phyloP scores from a whole-genome alignment of 192 early-diverging fungal genomes.

The Backusella morwellensis region DNA sequence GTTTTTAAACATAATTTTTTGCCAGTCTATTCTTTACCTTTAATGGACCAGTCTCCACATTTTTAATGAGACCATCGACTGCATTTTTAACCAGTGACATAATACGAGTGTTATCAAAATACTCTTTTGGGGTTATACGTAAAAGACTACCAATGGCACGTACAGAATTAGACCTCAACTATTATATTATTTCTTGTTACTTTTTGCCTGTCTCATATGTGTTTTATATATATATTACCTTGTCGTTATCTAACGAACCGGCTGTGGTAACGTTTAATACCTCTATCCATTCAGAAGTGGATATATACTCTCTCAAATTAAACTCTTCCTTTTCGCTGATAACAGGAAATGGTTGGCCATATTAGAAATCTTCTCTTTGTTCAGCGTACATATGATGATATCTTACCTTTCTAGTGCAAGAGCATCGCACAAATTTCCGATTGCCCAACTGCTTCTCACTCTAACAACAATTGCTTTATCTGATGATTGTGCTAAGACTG shows the following conservation, averaged over 20 bases:
- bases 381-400: neutral
- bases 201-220: constrained; percentile 4
- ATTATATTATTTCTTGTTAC: neutral
- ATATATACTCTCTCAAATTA: constrained; percentile 41
- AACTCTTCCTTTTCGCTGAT: constrained; percentile 19
- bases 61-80: constrained; percentile 49
- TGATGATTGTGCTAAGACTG: constrained; percentile 44
- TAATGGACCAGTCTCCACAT: constrained; percentile 58
- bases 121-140: constrained; percentile 46
- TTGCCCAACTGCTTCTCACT: constrained; percentile 71
- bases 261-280: constrained; percentile 44
- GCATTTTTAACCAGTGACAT: constrained; percentile 45
- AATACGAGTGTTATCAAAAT: constrained; percentile 43
- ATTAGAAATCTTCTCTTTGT: neutral
- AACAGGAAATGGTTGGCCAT: neutral
- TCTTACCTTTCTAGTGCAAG: constrained; percentile 39
- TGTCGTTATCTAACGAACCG: constrained; percentile 70
- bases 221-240: constrained; percentile 38
- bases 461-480: constrained; percentile 60
- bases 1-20: neutral
- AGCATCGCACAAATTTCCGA: constrained; percentile 72
- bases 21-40: constrained; percentile 43
- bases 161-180: constrained; percentile 71
- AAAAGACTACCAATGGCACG: constrained; percentile 66
- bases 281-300: constrained; percentile 40